Evolutionary conservation across 129 eudicot genomes (phyloP).

Genomic region (Tagetes patula): DNA sequence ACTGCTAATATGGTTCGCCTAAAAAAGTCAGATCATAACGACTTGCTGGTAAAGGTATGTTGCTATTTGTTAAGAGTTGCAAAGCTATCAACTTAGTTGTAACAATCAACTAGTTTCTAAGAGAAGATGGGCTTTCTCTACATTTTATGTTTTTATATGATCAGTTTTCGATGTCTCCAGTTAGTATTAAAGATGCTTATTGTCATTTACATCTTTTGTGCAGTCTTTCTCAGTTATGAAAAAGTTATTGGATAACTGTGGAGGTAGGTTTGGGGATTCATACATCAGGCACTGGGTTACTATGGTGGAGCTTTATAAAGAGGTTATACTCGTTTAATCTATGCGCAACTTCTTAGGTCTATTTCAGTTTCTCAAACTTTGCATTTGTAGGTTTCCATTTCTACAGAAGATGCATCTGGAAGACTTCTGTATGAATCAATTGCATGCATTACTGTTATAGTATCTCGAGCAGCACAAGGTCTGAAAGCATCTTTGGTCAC

Average conservation of each 20-base stretch:
- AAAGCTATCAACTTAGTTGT: too few species aligned
- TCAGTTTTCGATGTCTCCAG: background rate
- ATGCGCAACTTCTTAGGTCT: slow-evolving; percentile 5
- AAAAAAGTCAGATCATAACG: slow-evolving; percentile 45
- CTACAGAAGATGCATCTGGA: too few species aligned
- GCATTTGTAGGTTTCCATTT: slow-evolving; percentile 46
- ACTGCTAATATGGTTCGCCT: slow-evolving; percentile 48
- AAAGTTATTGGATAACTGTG: slow-evolving; percentile 57
- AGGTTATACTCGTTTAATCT: slow-evolving; percentile 50
- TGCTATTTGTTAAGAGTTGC: too few species aligned
- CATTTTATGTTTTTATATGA: too few species aligned
- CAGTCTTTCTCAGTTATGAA: slow-evolving; percentile 72
- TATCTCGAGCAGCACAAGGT: slow-evolving; percentile 59
- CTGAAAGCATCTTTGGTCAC: slow-evolving; percentile 52
- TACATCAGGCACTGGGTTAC: slow-evolving; percentile 74
- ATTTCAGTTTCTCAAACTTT: slow-evolving; percentile 18
- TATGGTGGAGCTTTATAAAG: slow-evolving; percentile 57
- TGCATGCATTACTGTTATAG: slow-evolving; percentile 67
- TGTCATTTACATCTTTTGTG: slow-evolving; percentile 23
- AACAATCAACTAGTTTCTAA: too few species aligned
- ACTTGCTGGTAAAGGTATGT: slow-evolving; percentile 69
- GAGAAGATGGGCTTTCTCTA: too few species aligned
- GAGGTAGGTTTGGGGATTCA: slow-evolving; percentile 57
- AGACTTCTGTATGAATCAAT: slow-evolving; percentile 64
- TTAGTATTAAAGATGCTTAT: background rate